phyloP scores from a whole-genome alignment of 2,329 filamentous ascomycete genomes.

The Trichophyton benhamiae region DNA sequence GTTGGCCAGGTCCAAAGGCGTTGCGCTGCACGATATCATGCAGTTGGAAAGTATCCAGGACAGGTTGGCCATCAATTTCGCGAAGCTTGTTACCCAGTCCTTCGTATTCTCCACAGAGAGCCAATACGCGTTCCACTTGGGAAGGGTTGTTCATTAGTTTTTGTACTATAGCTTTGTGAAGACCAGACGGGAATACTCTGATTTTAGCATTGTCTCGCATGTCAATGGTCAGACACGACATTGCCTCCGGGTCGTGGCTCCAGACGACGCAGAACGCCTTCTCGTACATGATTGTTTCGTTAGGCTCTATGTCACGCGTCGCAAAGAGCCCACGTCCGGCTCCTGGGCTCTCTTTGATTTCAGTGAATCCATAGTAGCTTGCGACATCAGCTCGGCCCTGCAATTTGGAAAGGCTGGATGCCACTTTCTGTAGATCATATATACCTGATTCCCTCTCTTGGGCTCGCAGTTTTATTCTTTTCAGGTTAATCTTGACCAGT shows the following conservation, averaged over 20 bases:
- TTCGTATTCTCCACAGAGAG: background rate
- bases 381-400: background rate
- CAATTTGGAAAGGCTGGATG: background rate
- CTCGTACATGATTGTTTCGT: conserved; percentile 44
- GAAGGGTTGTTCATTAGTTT: background rate
- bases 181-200: background rate
- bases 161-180: background rate
- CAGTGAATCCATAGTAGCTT: background rate
- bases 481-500: conserved; percentile 18
- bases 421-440: conserved; percentile 8
- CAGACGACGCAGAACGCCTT: conserved; percentile 37
- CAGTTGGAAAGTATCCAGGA: background rate
- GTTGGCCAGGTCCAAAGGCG: background rate
- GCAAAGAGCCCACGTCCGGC: conserved; percentile 42
- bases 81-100: background rate
- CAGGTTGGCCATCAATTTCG: background rate
- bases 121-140: background rate
- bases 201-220: background rate
- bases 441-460: conserved; percentile 14
- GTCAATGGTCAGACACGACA: background rate
- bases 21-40: background rate
- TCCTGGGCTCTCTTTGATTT: background rate
- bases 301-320: conserved; percentile 35
- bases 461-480: conserved; percentile 17
- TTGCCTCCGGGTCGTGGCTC: background rate